These are phyloP conservation scores for Sugiyamaella grinbergsii DNA, from an alignment of 1,139 yeast species.

Conservation along the genomic window DNA sequence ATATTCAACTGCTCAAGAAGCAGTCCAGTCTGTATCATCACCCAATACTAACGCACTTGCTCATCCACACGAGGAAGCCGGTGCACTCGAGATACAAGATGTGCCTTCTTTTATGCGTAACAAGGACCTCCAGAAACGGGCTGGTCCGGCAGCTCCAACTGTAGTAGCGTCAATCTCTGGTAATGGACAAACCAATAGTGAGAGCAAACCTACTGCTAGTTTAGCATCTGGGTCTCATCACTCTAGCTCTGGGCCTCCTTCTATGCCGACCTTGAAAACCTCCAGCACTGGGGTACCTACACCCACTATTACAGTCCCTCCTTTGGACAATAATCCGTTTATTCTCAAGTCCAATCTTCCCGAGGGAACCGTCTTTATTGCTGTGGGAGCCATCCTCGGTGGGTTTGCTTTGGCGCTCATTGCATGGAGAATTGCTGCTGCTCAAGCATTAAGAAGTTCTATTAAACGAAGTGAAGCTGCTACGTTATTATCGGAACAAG, in stretches of 20 bases:
- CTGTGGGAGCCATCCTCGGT: conserved; percentile 70
- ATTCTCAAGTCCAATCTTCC: conserved; percentile 55
- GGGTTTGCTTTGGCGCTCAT: conserved; percentile 53
- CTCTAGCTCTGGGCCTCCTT: conserved; percentile 1
- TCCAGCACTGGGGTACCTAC: conserved; percentile 43
- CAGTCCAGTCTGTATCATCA: neutral
- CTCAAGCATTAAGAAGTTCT: conserved; percentile 31
- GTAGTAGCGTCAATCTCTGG: conserved; percentile 14
- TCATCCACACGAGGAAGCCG: neutral
- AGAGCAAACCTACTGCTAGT: neutral
- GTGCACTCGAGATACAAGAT: no score
- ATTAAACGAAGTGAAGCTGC: conserved; percentile 30
- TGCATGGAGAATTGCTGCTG: conserved; percentile 38
- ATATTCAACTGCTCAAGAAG: neutral
- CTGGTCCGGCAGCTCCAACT: conserved; percentile 2
- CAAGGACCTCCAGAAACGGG: conserved; percentile 3
- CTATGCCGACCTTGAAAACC: conserved; percentile 9
- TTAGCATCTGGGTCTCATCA: neutral
- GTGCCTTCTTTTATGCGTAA: neutral
- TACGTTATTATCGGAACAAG: conserved; percentile 18
- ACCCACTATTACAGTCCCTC: conserved; percentile 67
- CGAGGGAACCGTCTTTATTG: conserved; percentile 77
- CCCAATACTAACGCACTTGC: neutral
- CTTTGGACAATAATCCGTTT: conserved; percentile 60
- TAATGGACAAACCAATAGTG: conserved; percentile 7